Base-by-base conservation (phyloP, 148 eudicot genomes). In the Linanthus parryae region DNA sequence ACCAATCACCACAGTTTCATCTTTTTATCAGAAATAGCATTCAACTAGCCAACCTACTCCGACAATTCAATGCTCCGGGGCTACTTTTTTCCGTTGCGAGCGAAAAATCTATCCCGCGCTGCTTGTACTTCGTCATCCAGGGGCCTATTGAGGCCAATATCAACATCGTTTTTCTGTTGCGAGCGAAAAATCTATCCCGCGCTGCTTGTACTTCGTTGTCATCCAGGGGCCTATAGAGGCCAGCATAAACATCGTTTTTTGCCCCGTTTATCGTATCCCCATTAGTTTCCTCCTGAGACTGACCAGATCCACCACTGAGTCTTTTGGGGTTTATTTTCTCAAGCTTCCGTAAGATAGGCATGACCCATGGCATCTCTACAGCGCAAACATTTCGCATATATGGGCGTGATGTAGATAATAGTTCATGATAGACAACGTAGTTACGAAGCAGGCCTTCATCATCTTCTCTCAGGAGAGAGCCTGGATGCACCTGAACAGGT, bases 401-500 rank as follows among this genome's bases (percentile, higher is more conserved):
- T 22, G 95, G 91, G 6, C 87, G 84, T 19, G 91, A 71, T 21
- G 97, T 89, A 40, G 83, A 63, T 41, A 89, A 70, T 38, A 89
- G 74, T 70, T 89, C 97, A 19, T 89, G 97, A 69, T 69, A 89
- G 45, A 89, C 73, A 26, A 82, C 95, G 61, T 80, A 89, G 57
- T 73, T 80, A 16, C 95, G 88, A 28, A 85, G 78, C 80, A 85
- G 71, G 33, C 95, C 97, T n/a, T 85, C 95, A 56, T 89, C 95
- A 67, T 89, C 95, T 20, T 85, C 20, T 65, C 72, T 70, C 53
- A 85, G 69, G 57, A 78, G 95, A 48, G 91, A 89, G 12, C 91
- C 85, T 13, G 97, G 97, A 63, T 89, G 97, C 26, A 80, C 86
- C 85, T 89, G 94, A 54, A 80, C 85, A 48, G 85, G 81, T 58